Conservation (phyloP, 2,329 filamentous ascomycete genomes). For the Colletotrichum cuscutae region DNA sequence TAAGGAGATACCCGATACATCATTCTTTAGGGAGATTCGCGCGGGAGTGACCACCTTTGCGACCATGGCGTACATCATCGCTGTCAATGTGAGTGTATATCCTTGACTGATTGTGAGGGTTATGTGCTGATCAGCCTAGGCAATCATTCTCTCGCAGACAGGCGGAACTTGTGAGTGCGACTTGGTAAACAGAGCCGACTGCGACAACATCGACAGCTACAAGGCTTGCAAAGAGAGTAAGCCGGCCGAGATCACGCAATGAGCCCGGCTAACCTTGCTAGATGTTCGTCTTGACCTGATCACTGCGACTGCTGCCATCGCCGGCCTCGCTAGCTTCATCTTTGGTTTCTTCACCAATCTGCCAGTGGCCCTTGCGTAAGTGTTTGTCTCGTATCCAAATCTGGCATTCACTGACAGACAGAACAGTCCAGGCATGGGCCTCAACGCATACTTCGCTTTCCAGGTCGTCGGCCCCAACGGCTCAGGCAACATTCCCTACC, state of each 20-base stretch:
- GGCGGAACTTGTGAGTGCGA: slow-evolving; percentile 82
- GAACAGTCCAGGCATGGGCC: slow-evolving; percentile 71
- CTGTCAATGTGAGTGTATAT: slow-evolving; percentile 66
- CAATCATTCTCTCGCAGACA: slow-evolving; percentile 77
- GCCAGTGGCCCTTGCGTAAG: slow-evolving; percentile 79
- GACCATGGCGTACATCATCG: slow-evolving; percentile 88
- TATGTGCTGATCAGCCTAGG: slow-evolving; percentile 53
- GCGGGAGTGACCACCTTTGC: slow-evolving; percentile 84
- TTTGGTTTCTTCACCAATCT: slow-evolving; percentile 87
- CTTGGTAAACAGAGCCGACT: slow-evolving; percentile 53
- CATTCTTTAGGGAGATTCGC: slow-evolving; percentile 81
- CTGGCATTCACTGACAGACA: slow-evolving; percentile 19
- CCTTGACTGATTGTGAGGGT: too few relatives aligned
- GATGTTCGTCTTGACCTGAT: slow-evolving; percentile 80
- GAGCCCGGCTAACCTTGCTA: slow-evolving; percentile 36
- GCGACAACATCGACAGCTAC: slow-evolving; percentile 58
- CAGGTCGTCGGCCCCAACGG: slow-evolving; percentile 73
- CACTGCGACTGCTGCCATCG: slow-evolving; percentile 84
- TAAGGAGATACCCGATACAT: slow-evolving; percentile 73
- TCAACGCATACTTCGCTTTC: slow-evolving; percentile 76
- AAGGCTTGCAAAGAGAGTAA: slow-evolving; percentile 58
- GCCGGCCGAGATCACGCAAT: slow-evolving; percentile 26
- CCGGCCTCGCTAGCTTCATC: slow-evolving; percentile 77
- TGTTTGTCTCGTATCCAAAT: slow-evolving; percentile 27
- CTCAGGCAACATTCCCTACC: slow-evolving; percentile 65